Percentiles rank a stretch among this genome's conserved stretches.
These are phyloP conservation scores for Hericium alpestre DNA, from an alignment of 768 basidiomycete genomes.

Conservation along the genomic window DNA sequence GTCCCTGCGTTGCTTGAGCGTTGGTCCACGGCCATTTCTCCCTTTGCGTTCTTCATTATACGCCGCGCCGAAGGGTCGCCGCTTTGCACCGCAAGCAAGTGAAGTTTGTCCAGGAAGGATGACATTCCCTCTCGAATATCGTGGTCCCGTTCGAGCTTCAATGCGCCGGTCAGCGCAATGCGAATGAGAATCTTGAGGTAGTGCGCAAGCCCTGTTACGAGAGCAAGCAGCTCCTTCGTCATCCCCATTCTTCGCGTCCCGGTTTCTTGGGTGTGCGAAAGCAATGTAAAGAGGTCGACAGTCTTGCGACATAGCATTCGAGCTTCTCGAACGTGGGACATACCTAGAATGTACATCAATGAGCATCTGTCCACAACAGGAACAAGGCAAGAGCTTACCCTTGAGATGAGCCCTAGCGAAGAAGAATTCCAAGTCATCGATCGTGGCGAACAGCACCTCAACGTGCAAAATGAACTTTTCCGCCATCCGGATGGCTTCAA, in stretches of 20 bases:
- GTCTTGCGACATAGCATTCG: constrained; percentile 98
- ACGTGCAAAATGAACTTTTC: constrained; percentile 98
- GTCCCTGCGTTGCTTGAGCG: constrained; percentile 54
- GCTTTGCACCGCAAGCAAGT: constrained; percentile 79
- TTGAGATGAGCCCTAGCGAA: constrained; percentile 73
- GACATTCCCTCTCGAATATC: constrained; percentile 74
- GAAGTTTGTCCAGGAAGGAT: constrained; percentile 86
- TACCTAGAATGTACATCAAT: constrained; percentile 39
- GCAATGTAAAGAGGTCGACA: constrained; percentile 91
- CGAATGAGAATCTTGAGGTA: constrained; percentile 99
- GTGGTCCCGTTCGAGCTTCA: constrained; percentile 91
- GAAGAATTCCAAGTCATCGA: constrained; percentile 90
- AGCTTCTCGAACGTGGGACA: constrained; percentile 97
- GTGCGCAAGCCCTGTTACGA: constrained; percentile 97
- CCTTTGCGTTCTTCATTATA: constrained; percentile 65
- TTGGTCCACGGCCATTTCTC: constrained; percentile 36
- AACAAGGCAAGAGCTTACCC: constrained; percentile 37
- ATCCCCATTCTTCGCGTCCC: constrained; percentile 86
- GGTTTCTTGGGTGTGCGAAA: constrained; percentile 93
- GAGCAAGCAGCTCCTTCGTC: constrained; percentile 92
- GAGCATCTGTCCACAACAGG: not conserved
- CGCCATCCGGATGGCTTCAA: constrained; percentile 96
- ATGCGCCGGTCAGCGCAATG: constrained; percentile 89
- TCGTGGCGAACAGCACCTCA: constrained; percentile 92
- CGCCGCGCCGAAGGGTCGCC: constrained; percentile 71